These are phyloP conservation scores for Kurtzmaniella quercitrusa DNA, from an alignment of 1,139 yeast species.

Conservation along the genomic window DNA sequence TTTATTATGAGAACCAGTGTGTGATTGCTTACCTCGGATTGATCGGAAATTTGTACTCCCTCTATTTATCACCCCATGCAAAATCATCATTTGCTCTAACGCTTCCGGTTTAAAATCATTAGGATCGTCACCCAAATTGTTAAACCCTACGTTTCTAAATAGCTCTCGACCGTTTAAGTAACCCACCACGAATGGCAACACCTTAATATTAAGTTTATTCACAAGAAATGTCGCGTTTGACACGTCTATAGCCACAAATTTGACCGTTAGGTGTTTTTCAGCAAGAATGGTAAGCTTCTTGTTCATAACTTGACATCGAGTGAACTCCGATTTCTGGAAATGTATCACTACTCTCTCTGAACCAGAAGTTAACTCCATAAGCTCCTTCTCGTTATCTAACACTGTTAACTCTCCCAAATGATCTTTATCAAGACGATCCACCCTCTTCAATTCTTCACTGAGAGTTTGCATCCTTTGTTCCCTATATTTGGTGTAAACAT, in stretches of 20 bases:
- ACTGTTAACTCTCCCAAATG: constrained; percentile 40
- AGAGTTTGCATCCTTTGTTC: constrained; percentile 49
- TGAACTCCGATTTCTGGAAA: constrained; percentile 60
- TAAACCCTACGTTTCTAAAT: constrained; percentile 63
- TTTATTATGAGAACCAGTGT: constrained; percentile 5
- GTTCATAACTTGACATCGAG: constrained; percentile 59
- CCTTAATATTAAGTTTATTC: constrained; percentile 54
- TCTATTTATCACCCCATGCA: constrained; percentile 27
- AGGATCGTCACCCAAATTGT: constrained; percentile 44
- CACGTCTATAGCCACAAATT: constrained; percentile 57
- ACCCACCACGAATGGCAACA: constrained; percentile 68
- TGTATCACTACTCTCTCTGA: constrained; percentile 51
- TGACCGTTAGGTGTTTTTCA: constrained; percentile 52
- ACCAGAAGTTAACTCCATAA: constrained; percentile 45
- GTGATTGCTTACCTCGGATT: constrained; percentile 9
- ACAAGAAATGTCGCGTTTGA: constrained; percentile 69
- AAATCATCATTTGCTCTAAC: constrained; percentile 42
- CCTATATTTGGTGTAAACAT: constrained; percentile 33
- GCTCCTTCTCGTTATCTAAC: constrained; percentile 47
- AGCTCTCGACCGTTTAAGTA: constrained; percentile 58
- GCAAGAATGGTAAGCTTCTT: constrained; percentile 44
- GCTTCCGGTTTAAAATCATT: constrained; percentile 28
- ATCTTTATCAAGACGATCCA: constrained; percentile 28
- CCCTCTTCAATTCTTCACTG: constrained; percentile 36
- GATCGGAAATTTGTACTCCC: constrained; percentile 27